Base-by-base conservation (phyloP, 441 rosid genomes). In the Macaranga tanarius region DNA sequence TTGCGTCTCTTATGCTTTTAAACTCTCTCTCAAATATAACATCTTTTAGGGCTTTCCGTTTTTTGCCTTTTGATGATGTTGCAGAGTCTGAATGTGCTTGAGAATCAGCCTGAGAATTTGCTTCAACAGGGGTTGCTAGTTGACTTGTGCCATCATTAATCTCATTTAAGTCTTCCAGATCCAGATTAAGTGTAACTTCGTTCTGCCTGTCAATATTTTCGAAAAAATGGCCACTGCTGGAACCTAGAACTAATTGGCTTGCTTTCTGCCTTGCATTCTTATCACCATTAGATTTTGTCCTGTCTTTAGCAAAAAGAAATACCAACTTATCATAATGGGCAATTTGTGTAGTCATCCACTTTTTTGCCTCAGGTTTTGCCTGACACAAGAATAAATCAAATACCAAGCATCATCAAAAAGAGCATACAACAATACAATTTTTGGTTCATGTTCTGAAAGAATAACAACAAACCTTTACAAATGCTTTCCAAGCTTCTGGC, bases 311-410 rank as follows among this genome's bases (percentile, higher is more conserved):
- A 25, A 78, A 69, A 69, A 75, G 76, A 38, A 73, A 40, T 20
- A 73, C 54, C 48, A 74, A 22, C 72, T 52, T 64, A 42, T 71
- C 83, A 57, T 69, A 66, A 51, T 61, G 65, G 44, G 72, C 74
- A 67, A 70, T 77, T 47, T 74, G 71, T 17, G 72, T 57, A 47
- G 74, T 67, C 78, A 77, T 75, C 80, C 80, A 75, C 61, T 80
- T 77, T 57, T 77, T 77, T 23, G 79, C 67, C 42, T 75, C 73
- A 11, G 79, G 77, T 73, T 67, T 75, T 69, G 48, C 62, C 86
- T 73, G 34, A 3, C 9, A 58, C 1, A 67, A 38, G 54, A 72
- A 63, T 22, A 51, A 10, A 73, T 50, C 48, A 45, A 66, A 51
- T 11, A 56, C 19, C 12, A 62, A 50, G 55, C 28, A 13, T 50